Evolutionary conservation across 129 eudicot genomes (phyloP).

Genomic region (Cynara cardunculus): DNA sequence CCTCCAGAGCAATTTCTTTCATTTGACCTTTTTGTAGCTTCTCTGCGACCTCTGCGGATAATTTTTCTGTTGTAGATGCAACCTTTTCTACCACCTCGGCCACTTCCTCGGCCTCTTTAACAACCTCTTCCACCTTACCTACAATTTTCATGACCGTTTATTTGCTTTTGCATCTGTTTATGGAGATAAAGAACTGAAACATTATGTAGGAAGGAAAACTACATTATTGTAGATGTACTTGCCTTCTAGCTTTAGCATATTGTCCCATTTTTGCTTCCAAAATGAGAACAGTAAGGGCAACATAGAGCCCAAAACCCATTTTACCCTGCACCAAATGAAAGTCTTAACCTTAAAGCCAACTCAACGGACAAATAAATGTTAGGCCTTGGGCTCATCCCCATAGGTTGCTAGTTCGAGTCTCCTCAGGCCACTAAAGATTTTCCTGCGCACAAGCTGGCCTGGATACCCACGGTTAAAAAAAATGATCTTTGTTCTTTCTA

Average conservation of each 20-base stretch:
- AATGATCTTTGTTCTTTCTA: no score
- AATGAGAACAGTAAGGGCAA: constrained; percentile 40
- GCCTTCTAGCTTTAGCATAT: constrained; percentile 52
- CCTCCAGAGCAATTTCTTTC: constrained; percentile 45
- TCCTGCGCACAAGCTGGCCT: background rate
- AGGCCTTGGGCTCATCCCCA: background rate
- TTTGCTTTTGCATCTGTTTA: background rate
- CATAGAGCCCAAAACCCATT: constrained; percentile 53
- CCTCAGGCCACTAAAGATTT: no score
- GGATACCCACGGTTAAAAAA: no score
- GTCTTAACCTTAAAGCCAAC: background rate
- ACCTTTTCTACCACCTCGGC: constrained; percentile 63
- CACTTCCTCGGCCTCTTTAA: constrained; percentile 49
- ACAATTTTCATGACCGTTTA: background rate
- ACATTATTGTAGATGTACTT: constrained; percentile 8
- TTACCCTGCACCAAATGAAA: constrained; percentile 36
- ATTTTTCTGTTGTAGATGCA: constrained; percentile 52
- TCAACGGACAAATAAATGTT: background rate
- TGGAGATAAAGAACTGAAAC: background rate
- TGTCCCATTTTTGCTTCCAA: constrained; percentile 52
- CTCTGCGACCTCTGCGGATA: constrained; percentile 48
- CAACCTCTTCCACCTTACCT: constrained; percentile 53
- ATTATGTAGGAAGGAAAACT: background rate
- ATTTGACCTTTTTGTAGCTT: constrained; percentile 43
- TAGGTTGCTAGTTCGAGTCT: no score